A percentile compares a stretch with the other conserved stretches of the same genome.
phyloP scores from a whole-genome alignment of 2,329 filamentous ascomycete species.

The Penicillium sp. region DNA sequence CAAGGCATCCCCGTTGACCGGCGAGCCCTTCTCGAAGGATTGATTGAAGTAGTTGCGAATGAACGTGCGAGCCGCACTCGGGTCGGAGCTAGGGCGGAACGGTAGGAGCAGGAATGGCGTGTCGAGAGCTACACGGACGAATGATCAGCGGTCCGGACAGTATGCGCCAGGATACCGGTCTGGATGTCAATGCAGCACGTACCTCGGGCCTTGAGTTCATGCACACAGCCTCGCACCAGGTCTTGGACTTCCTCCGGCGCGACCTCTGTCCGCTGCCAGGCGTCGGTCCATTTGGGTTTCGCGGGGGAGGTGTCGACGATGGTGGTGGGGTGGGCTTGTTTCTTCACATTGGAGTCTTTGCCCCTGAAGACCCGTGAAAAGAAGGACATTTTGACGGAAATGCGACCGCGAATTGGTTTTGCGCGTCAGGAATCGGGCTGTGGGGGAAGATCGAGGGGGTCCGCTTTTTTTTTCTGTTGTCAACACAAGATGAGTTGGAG shows the following conservation, averaged over 20 bases:
- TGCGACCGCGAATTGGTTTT: slow-evolving; percentile 19
- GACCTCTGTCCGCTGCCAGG: slow-evolving; percentile 79
- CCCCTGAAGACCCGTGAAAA: slow-evolving; percentile 69
- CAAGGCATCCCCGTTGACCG: slow-evolving; percentile 68
- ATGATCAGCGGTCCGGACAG: slow-evolving; percentile 36
- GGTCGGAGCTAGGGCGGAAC: slow-evolving; percentile 90
- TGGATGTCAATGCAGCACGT: slow-evolving; percentile 47
- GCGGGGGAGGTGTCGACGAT: slow-evolving; percentile 56
- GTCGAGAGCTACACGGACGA: slow-evolving; percentile 67
- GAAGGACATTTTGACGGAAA: slow-evolving; percentile 53
- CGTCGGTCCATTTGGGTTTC: slow-evolving; percentile 83
- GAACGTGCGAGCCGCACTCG: slow-evolving; percentile 88
- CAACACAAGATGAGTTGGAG: slow-evolving; percentile 11
- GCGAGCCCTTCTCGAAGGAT: slow-evolving; percentile 58
- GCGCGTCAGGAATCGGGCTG: slow-evolving; percentile 6
- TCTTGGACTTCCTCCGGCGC: slow-evolving; percentile 90
- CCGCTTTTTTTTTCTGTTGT: slow-evolving; percentile 12
- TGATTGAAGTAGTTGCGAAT: slow-evolving; percentile 88
- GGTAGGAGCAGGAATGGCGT: slow-evolving; percentile 90
- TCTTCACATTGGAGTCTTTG: slow-evolving; percentile 72
- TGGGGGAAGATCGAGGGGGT: slow-evolving; percentile 4
- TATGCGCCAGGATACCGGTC: slow-evolving; percentile 21
- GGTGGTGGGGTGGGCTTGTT: slow-evolving; percentile 53
- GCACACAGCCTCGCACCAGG: slow-evolving; percentile 78
- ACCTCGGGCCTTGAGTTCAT: slow-evolving; percentile 95